Conservation (phyloP, 495 filamentous ascomycete species). For the Staphylotrichum longicolle region DNA sequence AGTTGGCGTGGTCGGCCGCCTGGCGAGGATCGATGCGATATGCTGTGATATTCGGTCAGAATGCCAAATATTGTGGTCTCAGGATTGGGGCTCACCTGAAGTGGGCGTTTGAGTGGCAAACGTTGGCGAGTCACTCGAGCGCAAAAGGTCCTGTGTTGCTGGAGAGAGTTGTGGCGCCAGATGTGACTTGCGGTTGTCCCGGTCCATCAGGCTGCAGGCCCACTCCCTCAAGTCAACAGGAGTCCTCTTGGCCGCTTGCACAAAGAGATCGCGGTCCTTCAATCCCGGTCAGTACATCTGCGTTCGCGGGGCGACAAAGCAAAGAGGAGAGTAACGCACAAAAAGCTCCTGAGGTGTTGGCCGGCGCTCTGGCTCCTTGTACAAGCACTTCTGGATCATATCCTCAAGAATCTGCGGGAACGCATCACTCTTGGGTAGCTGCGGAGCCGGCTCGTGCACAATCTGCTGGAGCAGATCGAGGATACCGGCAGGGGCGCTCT, state of each 20-base stretch:
- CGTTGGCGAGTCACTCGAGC: conserved; percentile 52
- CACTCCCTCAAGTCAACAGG: conserved; percentile 87
- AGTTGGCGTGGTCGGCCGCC: conserved; percentile 42
- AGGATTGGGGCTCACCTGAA: conserved; percentile 63
- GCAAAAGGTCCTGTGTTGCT: conserved; percentile 56
- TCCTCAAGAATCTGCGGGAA: conserved; percentile 93
- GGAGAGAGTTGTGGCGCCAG: conserved; percentile 65
- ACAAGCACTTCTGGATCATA: conserved; percentile 92
- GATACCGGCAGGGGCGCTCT: conserved; percentile 86
- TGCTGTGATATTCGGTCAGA: conserved; percentile 39
- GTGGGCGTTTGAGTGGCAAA: conserved; percentile 52
- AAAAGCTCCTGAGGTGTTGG: conserved; percentile 88
- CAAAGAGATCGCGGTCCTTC: conserved; percentile 84
- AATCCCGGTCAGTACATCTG: conserved; percentile 23
- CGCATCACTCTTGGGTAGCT: conserved; percentile 91
- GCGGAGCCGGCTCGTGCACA: conserved; percentile 91
- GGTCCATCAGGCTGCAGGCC: conserved; percentile 87
- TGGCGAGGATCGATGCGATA: conserved; percentile 44
- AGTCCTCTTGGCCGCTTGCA: conserved; percentile 92
- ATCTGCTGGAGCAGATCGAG: conserved; percentile 95
- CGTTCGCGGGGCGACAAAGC: neutral
- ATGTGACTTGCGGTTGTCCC: conserved; percentile 88
- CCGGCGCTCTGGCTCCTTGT: conserved; percentile 80
- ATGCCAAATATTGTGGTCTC: conserved; percentile 44
- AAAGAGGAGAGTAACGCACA: conserved; percentile 41